Base-by-base conservation (phyloP, 2,329 filamentous ascomycete genomes). In the Trichophyton equinum region DNA sequence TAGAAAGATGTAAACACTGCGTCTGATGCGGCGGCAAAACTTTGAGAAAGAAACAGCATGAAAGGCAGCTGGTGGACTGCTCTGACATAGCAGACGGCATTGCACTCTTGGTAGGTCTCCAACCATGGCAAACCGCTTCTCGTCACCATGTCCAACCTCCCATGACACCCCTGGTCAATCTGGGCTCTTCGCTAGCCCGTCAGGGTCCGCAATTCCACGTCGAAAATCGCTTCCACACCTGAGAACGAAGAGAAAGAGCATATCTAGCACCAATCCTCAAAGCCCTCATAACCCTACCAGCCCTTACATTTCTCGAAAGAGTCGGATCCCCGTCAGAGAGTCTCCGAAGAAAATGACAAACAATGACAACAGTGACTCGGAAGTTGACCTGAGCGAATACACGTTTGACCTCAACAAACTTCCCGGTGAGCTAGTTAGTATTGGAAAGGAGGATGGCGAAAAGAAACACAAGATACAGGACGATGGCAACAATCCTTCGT, bases 121-220 rank as follows among this genome's bases (percentile, higher is more conserved):
- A 55, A 11, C 47, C 51, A 55, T 55, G 51, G 51, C 51, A 11
- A 55, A 55, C 51, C 70, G 72, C 59, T 71, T 68, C 63, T 70
- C 68, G 38, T 74, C 72, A 53, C 72, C 72, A 1, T 74, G 73
- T 55, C 72, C 68, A 20, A 74, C 72, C 5, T 70, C 73, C 57
- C 74, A 76, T 64, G 74, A 76, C 60, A 75, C 73, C 5, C 70
- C 76, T 60, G 74, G 74, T 47, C 68, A 73, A 47, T 76, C 73
- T 4, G 73, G 73, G 8, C 63, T 76, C 20, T 70, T 67, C 11
- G 74, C 69, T 3, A 72, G 73, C 13, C 64, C 69, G 2, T 73
- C 71, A 53, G 72, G 73, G 66, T 69, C 71, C 22, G 73, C 73
- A 0, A 74, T 73, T 1, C 73, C 73, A 36, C 40, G 56, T 25